A percentile compares a stretch with the other conserved stretches of the same genome.
These are phyloP conservation scores for Tylopilus subfusipes DNA, from an alignment of 768 basidiomycete genomes.

Conservation along the genomic window DNA sequence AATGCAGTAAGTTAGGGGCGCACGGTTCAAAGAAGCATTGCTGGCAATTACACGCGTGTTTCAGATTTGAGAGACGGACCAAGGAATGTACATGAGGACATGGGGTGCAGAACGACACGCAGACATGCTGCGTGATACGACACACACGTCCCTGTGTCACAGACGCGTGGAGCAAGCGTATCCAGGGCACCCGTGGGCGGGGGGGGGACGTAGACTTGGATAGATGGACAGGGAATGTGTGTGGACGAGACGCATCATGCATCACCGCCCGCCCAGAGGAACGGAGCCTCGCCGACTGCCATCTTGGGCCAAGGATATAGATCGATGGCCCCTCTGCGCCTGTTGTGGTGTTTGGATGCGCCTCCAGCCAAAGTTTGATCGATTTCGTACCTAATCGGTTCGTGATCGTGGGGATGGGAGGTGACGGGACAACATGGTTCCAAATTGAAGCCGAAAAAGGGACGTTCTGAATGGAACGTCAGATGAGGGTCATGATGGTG, in stretches of 20 bases:
- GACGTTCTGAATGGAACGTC: background rate
- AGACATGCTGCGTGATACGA: background rate
- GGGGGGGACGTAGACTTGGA: background rate
- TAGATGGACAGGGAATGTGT: background rate
- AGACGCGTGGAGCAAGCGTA: background rate
- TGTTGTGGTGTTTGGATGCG: slow-evolving; percentile 1
- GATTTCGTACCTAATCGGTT: slow-evolving; percentile 12
- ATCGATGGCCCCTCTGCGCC: slow-evolving; percentile 10
- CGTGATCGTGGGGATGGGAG: slow-evolving; percentile 13
- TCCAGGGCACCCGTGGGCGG: no score
- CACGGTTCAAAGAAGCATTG: background rate
- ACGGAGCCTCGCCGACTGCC: slow-evolving; percentile 1
- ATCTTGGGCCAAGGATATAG: background rate
- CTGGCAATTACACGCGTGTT: background rate
- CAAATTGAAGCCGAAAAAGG: slow-evolving; percentile 5
- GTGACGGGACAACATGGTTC: slow-evolving; percentile 5
- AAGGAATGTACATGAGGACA: background rate
- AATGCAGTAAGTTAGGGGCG: background rate
- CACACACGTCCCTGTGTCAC: background rate
- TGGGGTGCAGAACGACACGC: background rate
- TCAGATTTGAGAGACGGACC: background rate
- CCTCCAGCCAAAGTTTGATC: slow-evolving; percentile 18
- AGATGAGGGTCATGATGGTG: slow-evolving; percentile 16
- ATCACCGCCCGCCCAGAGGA: background rate
- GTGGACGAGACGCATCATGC: background rate